Percentiles rank a stretch among this genome's conserved stretches.
Evolutionary conservation across 2,329 filamentous ascomycete genomes (phyloP).

Genomic region (Erysiphe pulchra): DNA sequence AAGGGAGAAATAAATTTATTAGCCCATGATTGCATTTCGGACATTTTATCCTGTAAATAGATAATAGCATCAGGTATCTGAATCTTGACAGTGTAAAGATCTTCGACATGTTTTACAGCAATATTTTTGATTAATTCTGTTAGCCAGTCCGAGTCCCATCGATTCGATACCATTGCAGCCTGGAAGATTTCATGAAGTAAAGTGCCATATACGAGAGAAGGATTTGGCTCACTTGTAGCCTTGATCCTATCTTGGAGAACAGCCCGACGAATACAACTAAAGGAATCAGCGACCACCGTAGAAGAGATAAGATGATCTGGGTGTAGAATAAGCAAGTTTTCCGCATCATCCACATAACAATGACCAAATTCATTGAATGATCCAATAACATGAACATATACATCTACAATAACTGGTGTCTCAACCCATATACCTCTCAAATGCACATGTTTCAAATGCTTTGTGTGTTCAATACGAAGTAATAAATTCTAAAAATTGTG

Average conservation of each 20-base stretch:
- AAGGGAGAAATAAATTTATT: conserved; percentile 47
- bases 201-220: conserved; percentile 72
- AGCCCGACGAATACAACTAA: conserved; percentile 69
- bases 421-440: conserved; percentile 73
- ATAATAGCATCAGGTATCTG: conserved; percentile 46
- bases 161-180: conserved; percentile 58
- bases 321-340: conserved; percentile 72
- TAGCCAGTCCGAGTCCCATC: conserved; percentile 50
- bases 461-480: conserved; percentile 55
- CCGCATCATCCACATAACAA: conserved; percentile 59
- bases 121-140: conserved; percentile 37
- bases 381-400: conserved; percentile 71
- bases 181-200: conserved; percentile 93
- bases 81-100: conserved; percentile 68
- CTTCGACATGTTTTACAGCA: conserved; percentile 59
- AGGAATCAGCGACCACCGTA: conserved; percentile 89
- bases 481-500: conserved; percentile 34
- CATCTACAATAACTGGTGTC: conserved; percentile 45
- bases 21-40: conserved; percentile 63
- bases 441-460: conserved; percentile 38
- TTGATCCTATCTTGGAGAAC: conserved; percentile 91
- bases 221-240: conserved; percentile 54
- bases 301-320: conserved; percentile 89
- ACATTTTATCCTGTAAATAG: conserved; percentile 61
- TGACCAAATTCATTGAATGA: conserved; percentile 41